These are phyloP conservation scores for Tylopilus sp. DNA, from an alignment of 768 basidiomycete genomes.

Conservation along the genomic window DNA sequence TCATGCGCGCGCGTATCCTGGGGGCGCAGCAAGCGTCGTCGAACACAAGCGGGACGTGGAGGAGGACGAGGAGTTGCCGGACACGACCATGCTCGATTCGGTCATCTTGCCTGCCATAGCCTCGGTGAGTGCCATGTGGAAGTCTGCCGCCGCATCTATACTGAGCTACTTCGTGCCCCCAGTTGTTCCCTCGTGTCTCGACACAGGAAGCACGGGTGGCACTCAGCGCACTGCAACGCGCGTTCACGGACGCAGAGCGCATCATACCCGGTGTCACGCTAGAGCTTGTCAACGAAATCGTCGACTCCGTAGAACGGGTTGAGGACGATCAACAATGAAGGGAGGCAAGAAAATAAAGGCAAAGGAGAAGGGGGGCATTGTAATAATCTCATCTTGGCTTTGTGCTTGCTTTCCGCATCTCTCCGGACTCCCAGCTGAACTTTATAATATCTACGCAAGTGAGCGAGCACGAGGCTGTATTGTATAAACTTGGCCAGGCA, in stretches of 20 bases:
- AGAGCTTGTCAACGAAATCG: conserved; percentile 92
- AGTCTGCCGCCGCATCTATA: neutral
- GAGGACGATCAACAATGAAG: conserved; percentile 56
- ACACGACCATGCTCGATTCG: conserved; percentile 92
- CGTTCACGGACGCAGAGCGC: conserved; percentile 92
- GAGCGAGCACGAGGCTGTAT: conserved; percentile 17
- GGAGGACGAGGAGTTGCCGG: conserved; percentile 57
- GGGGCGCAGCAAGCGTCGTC: conserved; percentile 41
- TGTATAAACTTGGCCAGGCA: conserved; percentile 11
- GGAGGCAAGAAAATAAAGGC: neutral
- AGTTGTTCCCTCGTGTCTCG: conserved; percentile 91
- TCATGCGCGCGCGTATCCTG: conserved; percentile 45
- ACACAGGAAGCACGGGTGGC: conserved; percentile 90
- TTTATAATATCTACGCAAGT: conserved; percentile 8
- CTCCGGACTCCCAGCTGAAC: conserved; percentile 15
- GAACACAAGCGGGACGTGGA: conserved; percentile 39
- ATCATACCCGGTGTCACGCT: conserved; percentile 93
- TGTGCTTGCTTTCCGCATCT: conserved; percentile 9
- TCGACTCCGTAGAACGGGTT: conserved; percentile 88
- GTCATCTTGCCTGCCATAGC: conserved; percentile 96
- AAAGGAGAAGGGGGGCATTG: neutral
- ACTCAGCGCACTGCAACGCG: conserved; percentile 80
- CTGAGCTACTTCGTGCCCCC: neutral
- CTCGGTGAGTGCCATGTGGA: conserved; percentile 55
- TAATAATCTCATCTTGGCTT: conserved; percentile 15